These are phyloP conservation scores for Arthrobotrys entomopaga DNA, from an alignment of 2,329 filamentous ascomycete genomes.

Conservation along the genomic window DNA sequence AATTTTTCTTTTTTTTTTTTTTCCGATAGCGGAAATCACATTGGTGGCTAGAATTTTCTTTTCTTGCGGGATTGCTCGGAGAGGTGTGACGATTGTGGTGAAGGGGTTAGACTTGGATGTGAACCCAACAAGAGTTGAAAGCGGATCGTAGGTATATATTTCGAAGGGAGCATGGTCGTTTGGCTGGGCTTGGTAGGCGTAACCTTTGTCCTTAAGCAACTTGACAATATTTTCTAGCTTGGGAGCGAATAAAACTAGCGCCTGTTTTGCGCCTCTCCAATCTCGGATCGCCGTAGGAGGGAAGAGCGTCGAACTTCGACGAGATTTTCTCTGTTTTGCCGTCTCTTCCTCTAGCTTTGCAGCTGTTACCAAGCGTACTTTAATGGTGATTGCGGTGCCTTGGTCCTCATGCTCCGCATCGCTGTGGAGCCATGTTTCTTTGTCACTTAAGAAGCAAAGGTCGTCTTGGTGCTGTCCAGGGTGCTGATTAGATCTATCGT, in stretches of 20 bases:
- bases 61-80: slow-evolving; percentile 13
- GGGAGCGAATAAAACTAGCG: slow-evolving; percentile 57
- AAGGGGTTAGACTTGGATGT: slow-evolving; percentile 58
- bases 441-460: slow-evolving; percentile 58
- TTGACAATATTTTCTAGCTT: slow-evolving; percentile 53
- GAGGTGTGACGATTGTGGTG: slow-evolving; percentile 34
- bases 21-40: slow-evolving; percentile 25
- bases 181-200: slow-evolving; percentile 57
- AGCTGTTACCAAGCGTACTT: slow-evolving; percentile 57
- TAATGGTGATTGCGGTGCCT: slow-evolving; percentile 57
- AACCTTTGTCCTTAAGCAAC: slow-evolving; percentile 55
- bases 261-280: slow-evolving; percentile 58
- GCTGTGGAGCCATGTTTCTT: slow-evolving; percentile 59
- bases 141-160: slow-evolving; percentile 58
- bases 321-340: slow-evolving; percentile 12
- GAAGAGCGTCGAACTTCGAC: slow-evolving; percentile 47
- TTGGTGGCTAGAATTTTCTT: slow-evolving; percentile 2
- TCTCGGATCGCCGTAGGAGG: slow-evolving; percentile 56
- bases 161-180: slow-evolving; percentile 57
- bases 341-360: slow-evolving; percentile 37
- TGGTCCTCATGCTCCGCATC: slow-evolving; percentile 52
- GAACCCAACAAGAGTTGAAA: slow-evolving; percentile 59
- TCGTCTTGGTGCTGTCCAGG: slow-evolving; percentile 55
- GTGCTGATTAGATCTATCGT: slow-evolving; percentile 57
- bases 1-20: slow-evolving; percentile 71